Conservation (phyloP, 2,329 filamentous ascomycete genomes). For the Cladophialophora immunda region DNA sequence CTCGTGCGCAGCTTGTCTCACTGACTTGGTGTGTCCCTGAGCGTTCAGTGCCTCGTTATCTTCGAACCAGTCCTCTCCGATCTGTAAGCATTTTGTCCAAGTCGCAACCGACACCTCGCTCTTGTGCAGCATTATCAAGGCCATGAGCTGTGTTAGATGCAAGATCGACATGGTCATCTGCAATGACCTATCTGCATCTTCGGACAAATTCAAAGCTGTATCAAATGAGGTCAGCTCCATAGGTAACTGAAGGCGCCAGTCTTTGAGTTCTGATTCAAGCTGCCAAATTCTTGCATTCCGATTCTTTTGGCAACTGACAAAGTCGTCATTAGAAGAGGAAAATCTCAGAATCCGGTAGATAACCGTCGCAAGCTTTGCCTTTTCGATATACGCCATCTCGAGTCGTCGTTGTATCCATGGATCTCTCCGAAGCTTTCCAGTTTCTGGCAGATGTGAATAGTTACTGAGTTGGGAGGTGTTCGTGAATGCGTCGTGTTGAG, state of each 20-base stretch:
- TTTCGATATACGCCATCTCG: constrained; percentile 19
- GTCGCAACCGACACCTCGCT: constrained; percentile 5
- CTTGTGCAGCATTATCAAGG: constrained; percentile 21
- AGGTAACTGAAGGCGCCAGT: constrained; percentile 21
- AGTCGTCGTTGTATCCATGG: constrained; percentile 15
- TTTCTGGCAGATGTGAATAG: constrained; percentile 16
- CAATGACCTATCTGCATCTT: constrained; percentile 19
- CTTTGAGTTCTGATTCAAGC: constrained; percentile 24
- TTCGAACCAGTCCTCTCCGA: constrained; percentile 8
- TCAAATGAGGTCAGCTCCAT: constrained; percentile 13
- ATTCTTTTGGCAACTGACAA: background rate
- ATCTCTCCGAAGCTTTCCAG: constrained; percentile 17
- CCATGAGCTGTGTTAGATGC: constrained; percentile 14
- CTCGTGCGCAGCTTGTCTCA: constrained; percentile 15
- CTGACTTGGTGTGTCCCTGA: constrained; percentile 19
- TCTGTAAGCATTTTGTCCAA: constrained; percentile 10
- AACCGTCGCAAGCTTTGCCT: constrained; percentile 12
- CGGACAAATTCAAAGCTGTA: constrained; percentile 13
- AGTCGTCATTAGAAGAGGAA: background rate
- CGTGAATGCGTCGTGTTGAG: constrained; percentile 7
- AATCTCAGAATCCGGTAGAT: constrained; percentile 18
- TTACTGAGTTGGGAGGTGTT: background rate
- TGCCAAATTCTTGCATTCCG: constrained; percentile 23
- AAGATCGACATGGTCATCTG: constrained; percentile 17
- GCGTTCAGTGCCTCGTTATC: constrained; percentile 11